Percentiles rank a stretch among this genome's conserved stretches.
Conservation (phyloP, 495 filamentous ascomycete species). For the Penicillium angulare region DNA sequence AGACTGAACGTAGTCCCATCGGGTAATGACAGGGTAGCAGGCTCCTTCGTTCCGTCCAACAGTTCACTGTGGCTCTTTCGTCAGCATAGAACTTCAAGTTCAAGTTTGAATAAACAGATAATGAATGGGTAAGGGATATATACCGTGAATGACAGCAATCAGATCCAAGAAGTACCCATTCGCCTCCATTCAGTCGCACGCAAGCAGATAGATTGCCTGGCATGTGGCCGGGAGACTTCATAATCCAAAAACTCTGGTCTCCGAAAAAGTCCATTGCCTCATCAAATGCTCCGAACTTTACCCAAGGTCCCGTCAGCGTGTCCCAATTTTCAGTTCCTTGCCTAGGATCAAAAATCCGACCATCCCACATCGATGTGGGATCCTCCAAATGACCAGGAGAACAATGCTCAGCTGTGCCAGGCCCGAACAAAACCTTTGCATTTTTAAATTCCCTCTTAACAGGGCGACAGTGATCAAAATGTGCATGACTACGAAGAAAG, state of each 20-base stretch:
- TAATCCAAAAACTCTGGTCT: constrained; percentile 31
- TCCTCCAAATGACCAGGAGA: constrained; percentile 1
- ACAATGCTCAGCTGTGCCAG: neutral
- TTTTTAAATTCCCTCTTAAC: neutral
- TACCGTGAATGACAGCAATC: constrained; percentile 5
- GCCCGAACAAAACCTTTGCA: neutral
- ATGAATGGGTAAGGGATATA: too few relatives aligned
- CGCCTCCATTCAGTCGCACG: neutral
- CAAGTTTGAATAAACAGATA: too few relatives aligned
- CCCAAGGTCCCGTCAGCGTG: constrained; percentile 4
- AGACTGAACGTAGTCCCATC: too few relatives aligned
- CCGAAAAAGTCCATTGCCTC: constrained; percentile 29
- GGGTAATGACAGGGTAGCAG: too few relatives aligned
- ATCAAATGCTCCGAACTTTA: constrained; percentile 26
- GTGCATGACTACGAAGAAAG: neutral
- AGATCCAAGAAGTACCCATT: constrained; percentile 1
- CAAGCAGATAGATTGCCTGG: constrained; percentile 25
- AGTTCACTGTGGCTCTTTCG: too few relatives aligned
- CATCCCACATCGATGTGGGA: neutral
- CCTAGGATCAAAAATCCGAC: constrained; percentile 1
- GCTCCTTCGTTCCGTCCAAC: too few relatives aligned
- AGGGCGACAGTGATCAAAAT: constrained; percentile 3
- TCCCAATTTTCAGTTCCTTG: constrained; percentile 1
- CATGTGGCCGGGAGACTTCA: constrained; percentile 31
- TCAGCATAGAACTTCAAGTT: too few relatives aligned